Conservation (phyloP, 1,139 yeast species). For the Petasospora fabianii region DNA sequence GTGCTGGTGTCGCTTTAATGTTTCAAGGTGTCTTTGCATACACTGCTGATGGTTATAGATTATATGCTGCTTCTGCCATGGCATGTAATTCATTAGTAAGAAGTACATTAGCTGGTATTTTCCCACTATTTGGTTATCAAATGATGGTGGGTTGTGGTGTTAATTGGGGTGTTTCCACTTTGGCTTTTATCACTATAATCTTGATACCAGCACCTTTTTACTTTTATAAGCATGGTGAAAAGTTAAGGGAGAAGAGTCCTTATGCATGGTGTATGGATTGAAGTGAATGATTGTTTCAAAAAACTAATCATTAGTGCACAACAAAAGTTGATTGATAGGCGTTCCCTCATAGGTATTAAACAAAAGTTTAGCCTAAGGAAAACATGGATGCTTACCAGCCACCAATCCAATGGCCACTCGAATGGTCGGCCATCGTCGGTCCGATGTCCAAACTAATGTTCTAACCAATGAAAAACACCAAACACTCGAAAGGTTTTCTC, state of each 20-base stretch:
- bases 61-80: constrained; percentile 72
- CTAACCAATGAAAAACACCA: no score
- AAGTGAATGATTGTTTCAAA: no score
- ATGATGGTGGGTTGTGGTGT: constrained; percentile 53
- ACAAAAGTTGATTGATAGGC: no score
- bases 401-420: no score
- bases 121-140: constrained; percentile 68
- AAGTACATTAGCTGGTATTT: constrained; percentile 66
- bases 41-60: constrained; percentile 58
- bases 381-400: no score
- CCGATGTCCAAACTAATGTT: no score
- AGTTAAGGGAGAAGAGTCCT: constrained; percentile 52
- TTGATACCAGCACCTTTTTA: constrained; percentile 67
- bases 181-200: constrained; percentile 52
- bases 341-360: no score
- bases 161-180: constrained; percentile 58
- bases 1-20: constrained; percentile 53
- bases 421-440: no score
- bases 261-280: constrained; percentile 31
- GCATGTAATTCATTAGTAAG: constrained; percentile 76
- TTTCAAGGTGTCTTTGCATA: constrained; percentile 57
- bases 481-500: no score
- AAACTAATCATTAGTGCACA: no score
- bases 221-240: constrained; percentile 54
- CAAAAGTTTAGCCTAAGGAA: no score